phyloP scores from a whole-genome alignment of 176 grass and related monocot species.

The Stipa capillata region DNA sequence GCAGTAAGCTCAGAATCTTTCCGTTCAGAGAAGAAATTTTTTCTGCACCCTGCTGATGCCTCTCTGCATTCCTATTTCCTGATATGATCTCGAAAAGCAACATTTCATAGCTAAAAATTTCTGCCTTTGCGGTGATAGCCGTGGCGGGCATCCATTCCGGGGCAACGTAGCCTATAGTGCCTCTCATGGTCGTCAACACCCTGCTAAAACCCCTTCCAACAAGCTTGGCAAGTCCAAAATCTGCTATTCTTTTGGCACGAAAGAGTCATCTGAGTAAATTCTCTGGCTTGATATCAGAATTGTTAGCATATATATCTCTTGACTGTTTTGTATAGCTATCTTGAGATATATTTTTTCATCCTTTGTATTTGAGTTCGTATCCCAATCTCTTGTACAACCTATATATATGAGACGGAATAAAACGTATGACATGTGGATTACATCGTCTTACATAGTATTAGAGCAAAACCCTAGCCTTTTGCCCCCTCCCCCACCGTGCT shows the following conservation, averaged over 20 bases:
- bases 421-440: too few relatives aligned
- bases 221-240: conserved; percentile 31
- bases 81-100: conserved; percentile 33
- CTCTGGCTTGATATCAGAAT: conserved; percentile 27
- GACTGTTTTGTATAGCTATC: too few relatives aligned
- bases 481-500: too few relatives aligned
- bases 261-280: conserved; percentile 12
- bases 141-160: conserved; percentile 26
- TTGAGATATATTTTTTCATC: too few relatives aligned
- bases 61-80: background rate
- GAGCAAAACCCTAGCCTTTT: too few relatives aligned
- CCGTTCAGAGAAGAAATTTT: too few relatives aligned
- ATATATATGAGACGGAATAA: too few relatives aligned
- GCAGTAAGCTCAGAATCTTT: background rate
- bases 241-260: conserved; percentile 16
- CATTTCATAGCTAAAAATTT: conserved; percentile 35
- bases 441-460: too few relatives aligned
- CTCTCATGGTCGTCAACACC: conserved; percentile 22
- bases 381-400: too few relatives aligned
- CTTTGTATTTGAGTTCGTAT: too few relatives aligned
- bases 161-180: conserved; percentile 19
- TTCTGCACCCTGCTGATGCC: background rate
- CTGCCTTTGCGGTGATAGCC: conserved; percentile 17
- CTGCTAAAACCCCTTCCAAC: conserved; percentile 19
- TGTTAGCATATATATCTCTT: too few relatives aligned